Evolutionary conservation across 306 rosid genomes (phyloP), one percentile per base, ranked within the genome.

Genomic region (Prunus dulcis): DNA sequence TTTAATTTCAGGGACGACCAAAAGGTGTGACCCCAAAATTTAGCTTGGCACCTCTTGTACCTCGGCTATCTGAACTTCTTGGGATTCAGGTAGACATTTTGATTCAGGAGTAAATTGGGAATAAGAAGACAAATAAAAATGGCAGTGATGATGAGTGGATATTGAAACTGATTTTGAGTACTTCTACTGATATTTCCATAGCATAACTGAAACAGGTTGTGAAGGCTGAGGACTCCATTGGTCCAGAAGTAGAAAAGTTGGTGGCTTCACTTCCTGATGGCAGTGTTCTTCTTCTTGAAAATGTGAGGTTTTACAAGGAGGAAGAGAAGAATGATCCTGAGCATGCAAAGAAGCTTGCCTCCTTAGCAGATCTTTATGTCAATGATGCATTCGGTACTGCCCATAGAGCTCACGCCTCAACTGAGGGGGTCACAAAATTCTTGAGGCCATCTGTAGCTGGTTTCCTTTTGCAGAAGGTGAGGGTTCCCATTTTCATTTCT

Each of bases 341-440:
- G 78, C 90, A 88, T 76, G 98, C 99, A 5, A 92, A 96, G 84
- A 96, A 96, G 87, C 98, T 96, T 15, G 98, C 98, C 9, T 81
- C 97, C 34, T 80, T 92, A 9, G 99, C 99, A 47, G 99, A 96
- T 88, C 85, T 96, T 46, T 96, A 65, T 77, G 99, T 96, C 77
- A 96, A 96, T 67, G 99, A 96, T 86, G 99, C 99, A 50, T 96
- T 96, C 53, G 99, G 99, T 20, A 96, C 99, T 62, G 99, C 99
- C 30, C 99, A 96, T 56, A 92, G 99, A 83, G 99, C 99, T 71
- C 99, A 96, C 78, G 99, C 99, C 73, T 96, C 99, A 61, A 96
- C 99, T 23, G 99, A 96, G 85, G 99, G 99, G 2, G 99, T 96
- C 86, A 92, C 99, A 71, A 96, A 96, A 77, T 96, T 79, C 85